These are phyloP conservation scores for Leishmania martiniquensis DNA, from an alignment of 208 protist genomes.

Conservation along the genomic window DNA sequence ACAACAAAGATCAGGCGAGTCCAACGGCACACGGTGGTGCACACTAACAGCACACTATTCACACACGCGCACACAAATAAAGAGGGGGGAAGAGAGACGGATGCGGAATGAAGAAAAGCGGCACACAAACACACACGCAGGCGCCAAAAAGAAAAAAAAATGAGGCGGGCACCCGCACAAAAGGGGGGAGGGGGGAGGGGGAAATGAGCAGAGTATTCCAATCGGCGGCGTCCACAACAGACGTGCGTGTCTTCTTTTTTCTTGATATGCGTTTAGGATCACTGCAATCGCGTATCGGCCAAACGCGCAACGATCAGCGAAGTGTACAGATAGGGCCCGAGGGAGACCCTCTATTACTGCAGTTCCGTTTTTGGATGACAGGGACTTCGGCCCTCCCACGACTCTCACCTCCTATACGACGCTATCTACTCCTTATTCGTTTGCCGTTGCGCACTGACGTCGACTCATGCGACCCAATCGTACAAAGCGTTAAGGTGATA, in stretches of 20 bases:
- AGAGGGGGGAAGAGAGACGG: slow-evolving; percentile 1
- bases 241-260: not conserved
- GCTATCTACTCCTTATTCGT: no score
- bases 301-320: not conserved
- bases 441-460: no score
- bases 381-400: no score
- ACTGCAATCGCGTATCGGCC: not conserved
- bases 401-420: no score
- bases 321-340: no score
- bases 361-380: no score
- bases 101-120: no score
- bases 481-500: not conserved
- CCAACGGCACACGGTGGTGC: no score
- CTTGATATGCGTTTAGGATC: not conserved
- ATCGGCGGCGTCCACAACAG: not conserved
- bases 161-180: not conserved
- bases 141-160: not conserved
- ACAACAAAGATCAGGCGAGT: no score
- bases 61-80: no score
- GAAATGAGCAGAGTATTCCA: not conserved
- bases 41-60: no score
- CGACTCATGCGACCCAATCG: not conserved
- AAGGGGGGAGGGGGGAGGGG: not conserved
- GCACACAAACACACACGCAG: not conserved
- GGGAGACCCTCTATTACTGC: no score